These are phyloP conservation scores for Elongisporangium prolatum DNA, from an alignment of 352 stramenopile species.

Conservation along the genomic window DNA sequence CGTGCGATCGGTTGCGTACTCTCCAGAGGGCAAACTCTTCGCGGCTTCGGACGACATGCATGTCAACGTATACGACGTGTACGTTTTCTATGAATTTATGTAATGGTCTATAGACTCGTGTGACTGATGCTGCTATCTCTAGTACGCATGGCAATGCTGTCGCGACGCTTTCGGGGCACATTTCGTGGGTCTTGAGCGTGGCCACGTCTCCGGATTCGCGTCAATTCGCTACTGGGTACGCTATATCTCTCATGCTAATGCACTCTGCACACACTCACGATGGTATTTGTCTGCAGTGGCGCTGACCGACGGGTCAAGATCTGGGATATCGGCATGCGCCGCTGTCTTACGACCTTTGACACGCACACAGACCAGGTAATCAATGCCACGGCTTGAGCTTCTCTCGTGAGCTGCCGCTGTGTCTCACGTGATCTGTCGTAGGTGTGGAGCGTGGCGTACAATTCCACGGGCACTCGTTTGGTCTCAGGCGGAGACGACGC, in stretches of 20 bases:
- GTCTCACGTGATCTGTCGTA: slow-evolving; percentile 16
- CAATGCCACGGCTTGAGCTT: too few relatives aligned
- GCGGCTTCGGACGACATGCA: slow-evolving; percentile 90
- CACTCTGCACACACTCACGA: background rate
- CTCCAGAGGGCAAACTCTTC: slow-evolving; percentile 81
- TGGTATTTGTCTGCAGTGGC: slow-evolving; percentile 30
- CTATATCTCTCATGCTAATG: background rate
- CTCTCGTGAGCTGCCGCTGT: slow-evolving; percentile 1
- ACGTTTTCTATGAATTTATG: slow-evolving; percentile 18
- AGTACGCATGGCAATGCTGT: slow-evolving; percentile 73
- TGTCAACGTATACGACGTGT: slow-evolving; percentile 91
- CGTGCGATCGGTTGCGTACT: slow-evolving; percentile 83
- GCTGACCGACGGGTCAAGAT: slow-evolving; percentile 90
- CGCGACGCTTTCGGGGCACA: slow-evolving; percentile 83
- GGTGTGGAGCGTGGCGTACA: slow-evolving; percentile 91
- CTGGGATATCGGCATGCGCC: slow-evolving; percentile 86
- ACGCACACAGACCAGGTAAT: slow-evolving; percentile 88
- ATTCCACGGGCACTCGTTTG: slow-evolving; percentile 71
- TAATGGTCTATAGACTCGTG: background rate
- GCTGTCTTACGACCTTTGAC: slow-evolving; percentile 88
- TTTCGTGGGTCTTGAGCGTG: slow-evolving; percentile 87
- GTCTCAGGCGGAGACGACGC: slow-evolving; percentile 89
- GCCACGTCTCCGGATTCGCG: slow-evolving; percentile 76
- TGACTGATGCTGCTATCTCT: background rate
- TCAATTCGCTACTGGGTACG: slow-evolving; percentile 83